Evolutionary conservation across 2,329 filamentous ascomycete species (phyloP).

Genomic region (Sphaceloma murrayae): DNA sequence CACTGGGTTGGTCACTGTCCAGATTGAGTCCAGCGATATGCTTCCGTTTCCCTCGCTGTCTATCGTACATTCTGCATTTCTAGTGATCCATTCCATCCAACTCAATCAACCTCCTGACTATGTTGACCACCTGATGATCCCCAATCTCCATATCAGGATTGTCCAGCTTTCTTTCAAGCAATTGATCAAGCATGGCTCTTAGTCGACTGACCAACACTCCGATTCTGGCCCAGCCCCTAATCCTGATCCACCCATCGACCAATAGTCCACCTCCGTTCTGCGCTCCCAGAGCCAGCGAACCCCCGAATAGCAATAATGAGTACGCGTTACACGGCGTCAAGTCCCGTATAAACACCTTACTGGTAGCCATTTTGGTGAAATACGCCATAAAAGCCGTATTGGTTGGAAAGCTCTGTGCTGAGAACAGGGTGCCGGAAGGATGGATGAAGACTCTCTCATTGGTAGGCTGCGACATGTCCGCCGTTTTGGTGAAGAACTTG

Average conservation of each 20-base stretch:
- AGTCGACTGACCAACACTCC: conserved; percentile 79
- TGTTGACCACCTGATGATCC: conserved; percentile 58
- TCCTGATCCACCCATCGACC: conserved; percentile 79
- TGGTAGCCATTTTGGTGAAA: conserved; percentile 84
- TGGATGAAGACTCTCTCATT: conserved; percentile 73
- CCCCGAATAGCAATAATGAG: conserved; percentile 77
- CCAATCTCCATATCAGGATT: conserved; percentile 46
- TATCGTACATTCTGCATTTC: background rate
- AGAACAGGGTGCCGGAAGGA: conserved; percentile 78
- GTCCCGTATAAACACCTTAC: conserved; percentile 85
- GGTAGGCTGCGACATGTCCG: background rate
- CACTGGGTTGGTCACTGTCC: background rate
- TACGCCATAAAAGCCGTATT: conserved; percentile 75
- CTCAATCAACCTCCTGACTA: conserved; percentile 75
- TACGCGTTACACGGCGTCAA: conserved; percentile 90
- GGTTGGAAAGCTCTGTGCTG: conserved; percentile 65
- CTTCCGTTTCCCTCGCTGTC: background rate
- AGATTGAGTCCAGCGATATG: background rate
- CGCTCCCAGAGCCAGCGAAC: conserved; percentile 76
- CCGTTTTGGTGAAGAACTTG: conserved; percentile 59
- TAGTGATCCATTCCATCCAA: conserved; percentile 56
- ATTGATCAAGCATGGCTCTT: conserved; percentile 74
- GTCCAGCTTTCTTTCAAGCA: conserved; percentile 72
- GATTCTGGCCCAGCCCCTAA: conserved; percentile 89
- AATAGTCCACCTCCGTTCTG: conserved; percentile 69